Base-by-base conservation (phyloP, 1,284 basidiomycete species). In the Vanrija humicola region DNA sequence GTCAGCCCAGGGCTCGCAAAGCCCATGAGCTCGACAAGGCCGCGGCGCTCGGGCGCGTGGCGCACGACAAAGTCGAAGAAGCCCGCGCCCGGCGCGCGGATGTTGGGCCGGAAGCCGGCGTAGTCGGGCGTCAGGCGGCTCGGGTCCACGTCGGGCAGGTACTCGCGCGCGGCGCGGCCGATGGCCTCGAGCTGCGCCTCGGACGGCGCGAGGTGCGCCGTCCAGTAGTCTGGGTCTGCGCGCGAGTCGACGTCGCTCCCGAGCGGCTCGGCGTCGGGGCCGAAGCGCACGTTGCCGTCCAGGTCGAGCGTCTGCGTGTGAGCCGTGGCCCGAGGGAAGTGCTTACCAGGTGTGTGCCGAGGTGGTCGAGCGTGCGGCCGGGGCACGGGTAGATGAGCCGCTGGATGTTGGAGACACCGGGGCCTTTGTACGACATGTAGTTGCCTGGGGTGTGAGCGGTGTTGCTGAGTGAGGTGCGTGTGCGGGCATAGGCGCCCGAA, bases 261-360 rank as follows among this genome's bases (percentile, higher is more conserved):
- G 67, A 97, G 80, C 85, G 90, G 92, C 70, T 97, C 88, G 8
- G 94, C 82, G 68, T 98, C 93, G 3, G 95, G 96, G 0, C 95
- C 95, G 72, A 99, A 98, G 23, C 85, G 84, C 49, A 98, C 82
- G 64, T 89, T 88, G 0, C 90, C 89, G 51, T 88, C 82, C 56
- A 99, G 73, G 74, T 95, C 90, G 43, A 98, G 78, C 7, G 92
- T 96, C 70, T 74, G 48, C 3, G 28, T 28, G 58, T 59, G 28
- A 48, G 46, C 25, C 42, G 14, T 15, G 67, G 66, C 2, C 62
- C 46, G 48, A 19, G 14, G 15, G 16, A 29, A 14, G 23, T 12
- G 61, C 71, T 58, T 29, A 72, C 73, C 28, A 94, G 80, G 78
- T 96, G 93, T 10, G 91, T 94, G 3, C 93, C 93, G 10, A 96